A percentile compares a stretch with the other conserved stretches of the same genome.
phyloP scores from a whole-genome alignment of 2,329 filamentous ascomycete genomes.

The Neurospora sp. region DNA sequence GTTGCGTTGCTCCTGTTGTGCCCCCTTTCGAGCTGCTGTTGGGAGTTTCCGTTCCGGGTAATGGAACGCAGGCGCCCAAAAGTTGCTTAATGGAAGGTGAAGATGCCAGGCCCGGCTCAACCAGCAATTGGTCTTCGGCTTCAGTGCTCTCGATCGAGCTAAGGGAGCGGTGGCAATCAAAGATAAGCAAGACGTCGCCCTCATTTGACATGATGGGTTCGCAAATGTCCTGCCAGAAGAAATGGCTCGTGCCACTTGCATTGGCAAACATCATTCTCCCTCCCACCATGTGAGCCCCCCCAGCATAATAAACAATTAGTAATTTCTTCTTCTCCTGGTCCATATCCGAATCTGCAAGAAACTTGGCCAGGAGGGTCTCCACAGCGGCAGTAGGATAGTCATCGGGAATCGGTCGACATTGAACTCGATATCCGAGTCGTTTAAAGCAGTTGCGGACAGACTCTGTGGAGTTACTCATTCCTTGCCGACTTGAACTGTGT shows the following conservation, averaged over 20 bases:
- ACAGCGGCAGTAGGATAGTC: slow-evolving; percentile 14
- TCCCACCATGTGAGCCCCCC: slow-evolving; percentile 8
- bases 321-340: neutral
- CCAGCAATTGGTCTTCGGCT: slow-evolving; percentile 6
- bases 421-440: slow-evolving; percentile 12
- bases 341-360: slow-evolving; percentile 2
- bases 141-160: neutral
- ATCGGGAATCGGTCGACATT: slow-evolving; percentile 10
- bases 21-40: neutral
- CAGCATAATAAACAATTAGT: slow-evolving; percentile 14
- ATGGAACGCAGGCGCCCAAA: slow-evolving; percentile 10
- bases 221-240: slow-evolving; percentile 17
- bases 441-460: slow-evolving; percentile 11
- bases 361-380: slow-evolving; percentile 12
- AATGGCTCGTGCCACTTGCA: slow-evolving; percentile 1
- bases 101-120: slow-evolving; percentile 9
- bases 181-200: slow-evolving; percentile 12
- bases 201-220: slow-evolving; percentile 12
- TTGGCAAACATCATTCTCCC: slow-evolving; percentile 13
- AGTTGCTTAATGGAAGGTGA: slow-evolving; percentile 12
- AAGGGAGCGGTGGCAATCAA: slow-evolving; percentile 10
- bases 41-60: neutral
- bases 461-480: slow-evolving; percentile 6
- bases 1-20: neutral
- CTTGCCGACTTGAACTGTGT: neutral